These are phyloP conservation scores for Theileria parva DNA, from an alignment of 169 alveolate species.

Conservation along the genomic window DNA sequence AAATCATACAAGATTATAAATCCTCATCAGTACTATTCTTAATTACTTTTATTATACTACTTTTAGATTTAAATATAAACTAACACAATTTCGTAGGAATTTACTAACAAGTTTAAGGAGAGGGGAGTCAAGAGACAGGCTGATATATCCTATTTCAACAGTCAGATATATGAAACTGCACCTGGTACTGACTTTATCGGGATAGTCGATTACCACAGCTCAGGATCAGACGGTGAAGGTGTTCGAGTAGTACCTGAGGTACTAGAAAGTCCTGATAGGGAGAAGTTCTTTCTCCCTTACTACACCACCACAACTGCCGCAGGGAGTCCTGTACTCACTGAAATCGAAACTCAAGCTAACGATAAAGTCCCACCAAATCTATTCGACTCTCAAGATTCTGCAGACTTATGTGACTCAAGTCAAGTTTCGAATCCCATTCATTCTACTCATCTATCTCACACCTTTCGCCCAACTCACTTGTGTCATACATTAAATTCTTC, in stretches of 20 bases:
- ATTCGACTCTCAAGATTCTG: not conserved
- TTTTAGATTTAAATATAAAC: too few species aligned
- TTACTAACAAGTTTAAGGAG: slow-evolving; percentile 4
- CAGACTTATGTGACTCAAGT: not conserved
- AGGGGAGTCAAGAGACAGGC: slow-evolving; percentile 38
- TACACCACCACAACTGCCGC: not conserved
- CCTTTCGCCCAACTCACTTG: not conserved
- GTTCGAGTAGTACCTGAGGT: not conserved
- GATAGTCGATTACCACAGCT: not conserved
- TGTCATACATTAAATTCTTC: not conserved
- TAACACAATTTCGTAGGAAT: not conserved
- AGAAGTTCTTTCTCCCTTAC: not conserved
- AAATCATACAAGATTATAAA: not conserved
- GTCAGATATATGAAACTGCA: slow-evolving; percentile 22
- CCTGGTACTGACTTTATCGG: slow-evolving; percentile 2
- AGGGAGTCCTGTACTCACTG: not conserved
- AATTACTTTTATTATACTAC: too few species aligned
- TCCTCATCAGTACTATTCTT: not conserved
- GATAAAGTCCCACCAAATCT: not conserved
- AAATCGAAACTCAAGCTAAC: not conserved
- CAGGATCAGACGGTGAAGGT: not conserved
- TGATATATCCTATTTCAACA: slow-evolving; percentile 33
- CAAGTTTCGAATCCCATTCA: not conserved
- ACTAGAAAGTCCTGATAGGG: not conserved
- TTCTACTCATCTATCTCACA: not conserved